These are phyloP conservation scores for Vitis riparia DNA, from an alignment of 164 flowering plant species.

Conservation along the genomic window DNA sequence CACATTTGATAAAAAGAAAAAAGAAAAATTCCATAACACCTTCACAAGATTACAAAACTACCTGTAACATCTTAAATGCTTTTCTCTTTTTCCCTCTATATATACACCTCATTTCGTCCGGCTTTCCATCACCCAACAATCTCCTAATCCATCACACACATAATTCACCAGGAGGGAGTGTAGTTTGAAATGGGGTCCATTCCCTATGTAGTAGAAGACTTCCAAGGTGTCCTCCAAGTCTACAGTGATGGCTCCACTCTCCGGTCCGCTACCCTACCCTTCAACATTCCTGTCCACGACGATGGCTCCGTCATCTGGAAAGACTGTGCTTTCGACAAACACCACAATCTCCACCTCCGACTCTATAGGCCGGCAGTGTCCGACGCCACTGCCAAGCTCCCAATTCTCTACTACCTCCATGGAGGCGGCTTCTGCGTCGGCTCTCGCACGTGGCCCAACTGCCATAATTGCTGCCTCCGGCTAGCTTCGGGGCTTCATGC, in stretches of 20 bases:
- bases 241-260: slow-evolving; percentile 26
- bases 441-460: slow-evolving; percentile 51
- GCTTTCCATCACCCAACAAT: no score
- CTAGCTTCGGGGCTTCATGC: slow-evolving; percentile 45
- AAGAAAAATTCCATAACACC: no score
- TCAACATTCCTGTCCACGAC: slow-evolving; percentile 10
- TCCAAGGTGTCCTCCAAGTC: no score
- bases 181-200: no score
- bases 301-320: slow-evolving; percentile 31
- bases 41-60: no score
- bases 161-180: no score
- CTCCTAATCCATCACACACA: no score
- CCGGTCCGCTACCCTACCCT: slow-evolving; percentile 8
- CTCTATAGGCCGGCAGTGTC: background rate
- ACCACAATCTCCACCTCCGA: slow-evolving; percentile 39
- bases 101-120: no score
- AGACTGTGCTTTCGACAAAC: slow-evolving; percentile 27
- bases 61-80: no score
- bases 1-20: no score
- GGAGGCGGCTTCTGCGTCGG: slow-evolving; percentile 78
- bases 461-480: slow-evolving; percentile 51
- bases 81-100: no score
- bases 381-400: slow-evolving; percentile 20
- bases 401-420: slow-evolving; percentile 47
- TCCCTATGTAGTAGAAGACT: no score